Percentiles rank a stretch among this genome's conserved stretches.
phyloP scores from a whole-genome alignment of 1,284 basidiomycete genomes.

The Volvariella surrecta region DNA sequence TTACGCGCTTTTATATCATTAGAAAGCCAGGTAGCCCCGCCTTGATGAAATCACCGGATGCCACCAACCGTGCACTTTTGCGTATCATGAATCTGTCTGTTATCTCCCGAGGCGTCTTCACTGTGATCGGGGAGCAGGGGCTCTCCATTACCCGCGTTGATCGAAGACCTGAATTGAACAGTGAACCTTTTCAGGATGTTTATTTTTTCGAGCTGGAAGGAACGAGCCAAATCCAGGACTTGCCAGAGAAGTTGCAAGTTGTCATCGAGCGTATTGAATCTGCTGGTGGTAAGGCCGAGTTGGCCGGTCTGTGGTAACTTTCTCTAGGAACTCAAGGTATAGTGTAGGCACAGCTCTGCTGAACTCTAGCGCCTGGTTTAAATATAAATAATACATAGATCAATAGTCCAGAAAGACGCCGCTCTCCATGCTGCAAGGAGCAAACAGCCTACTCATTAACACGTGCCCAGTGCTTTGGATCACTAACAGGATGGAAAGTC shows the following conservation, averaged over 20 bases:
- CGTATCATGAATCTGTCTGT: not conserved
- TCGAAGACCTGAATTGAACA: constrained; percentile 44
- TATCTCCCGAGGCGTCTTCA: too few relatives aligned
- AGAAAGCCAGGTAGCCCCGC: constrained; percentile 16
- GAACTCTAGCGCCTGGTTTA: too few relatives aligned
- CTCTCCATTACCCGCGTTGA: constrained; percentile 44
- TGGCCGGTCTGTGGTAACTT: constrained; percentile 41
- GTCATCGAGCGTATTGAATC: constrained; percentile 20
- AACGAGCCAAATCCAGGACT: constrained; percentile 11
- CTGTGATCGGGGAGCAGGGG: too few relatives aligned
- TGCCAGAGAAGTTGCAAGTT: constrained; percentile 23
- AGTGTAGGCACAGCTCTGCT: too few relatives aligned
- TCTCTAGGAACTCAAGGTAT: not conserved
- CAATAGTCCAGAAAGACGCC: too few relatives aligned
- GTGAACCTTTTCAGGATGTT: constrained; percentile 44
- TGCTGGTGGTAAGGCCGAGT: constrained; percentile 24
- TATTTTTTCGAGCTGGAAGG: constrained; percentile 48
- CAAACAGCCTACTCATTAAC: too few relatives aligned
- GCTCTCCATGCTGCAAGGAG: too few relatives aligned
- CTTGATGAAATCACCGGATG: not conserved
- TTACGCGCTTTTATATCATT: constrained; percentile 56
- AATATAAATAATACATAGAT: too few relatives aligned
- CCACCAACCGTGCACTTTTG: not conserved
- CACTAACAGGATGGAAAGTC: too few relatives aligned
- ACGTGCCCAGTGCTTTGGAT: too few relatives aligned